Base-by-base conservation (phyloP, 2,329 filamentous ascomycete genomes). In the Penicillium hordei region DNA sequence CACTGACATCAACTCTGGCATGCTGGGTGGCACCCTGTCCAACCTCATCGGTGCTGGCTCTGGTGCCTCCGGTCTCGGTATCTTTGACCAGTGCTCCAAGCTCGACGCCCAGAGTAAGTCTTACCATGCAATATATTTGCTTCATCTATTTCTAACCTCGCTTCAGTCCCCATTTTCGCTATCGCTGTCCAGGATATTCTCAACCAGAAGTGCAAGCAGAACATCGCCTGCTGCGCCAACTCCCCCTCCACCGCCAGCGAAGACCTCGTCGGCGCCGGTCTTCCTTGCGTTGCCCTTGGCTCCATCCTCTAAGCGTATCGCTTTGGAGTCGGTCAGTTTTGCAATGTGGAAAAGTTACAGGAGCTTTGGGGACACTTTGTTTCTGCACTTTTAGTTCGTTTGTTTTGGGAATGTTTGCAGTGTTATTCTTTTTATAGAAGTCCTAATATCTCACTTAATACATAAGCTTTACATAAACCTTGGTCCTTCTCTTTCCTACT, bases 81-180 rank as follows among this genome's bases (percentile, higher is more conserved):
- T 77, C 63, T 75, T 76, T 63, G 63, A 73, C 58, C 68, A 75
- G 67, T 77, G 75, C 73, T 72, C 72, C 66, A 72, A 75, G 68
- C 68, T 77, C 39, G 62, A 66, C 45, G 17, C 67, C 33, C 56
- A 66, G 50, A 8, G 74, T 76, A 68, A 52, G 73, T 58, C 33
- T 2, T 9, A 8, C 17, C 25, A 15, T 17, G 1, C 3, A 7
- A 29, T 21, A 4, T 7, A 0, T 27, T 12, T 17, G 10, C 1
- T 9, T 0, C 1, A 3, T 5, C 1, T 12, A 4, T 10, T 7
- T 17, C 46, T 61, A 50, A 61, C 33, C 8, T 6, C 0, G 13
- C 12, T 19, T 2, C 50, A 69, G 63, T 69, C 38, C 29, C 59
- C 53, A 49, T 72, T 50, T 0, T 51, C 33, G 70, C 55, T 42